Percentiles rank a stretch among this genome's conserved stretches.
Evolutionary conservation across 441 rosid genomes (phyloP).

Genomic region (Melianthus villosus): DNA sequence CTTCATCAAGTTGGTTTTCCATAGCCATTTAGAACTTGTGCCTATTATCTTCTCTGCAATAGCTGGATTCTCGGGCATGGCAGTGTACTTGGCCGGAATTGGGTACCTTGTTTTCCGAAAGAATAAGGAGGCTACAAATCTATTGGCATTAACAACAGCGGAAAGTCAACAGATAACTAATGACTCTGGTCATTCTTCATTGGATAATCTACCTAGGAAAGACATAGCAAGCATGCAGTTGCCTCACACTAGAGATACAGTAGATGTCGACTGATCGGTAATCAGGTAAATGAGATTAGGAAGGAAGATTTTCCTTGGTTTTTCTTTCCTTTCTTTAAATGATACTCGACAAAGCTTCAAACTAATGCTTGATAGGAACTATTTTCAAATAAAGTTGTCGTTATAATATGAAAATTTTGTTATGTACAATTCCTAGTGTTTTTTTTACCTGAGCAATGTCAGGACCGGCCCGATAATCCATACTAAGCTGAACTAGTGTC

Average conservation of each 20-base stretch:
- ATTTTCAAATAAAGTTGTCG: too few relatives aligned
- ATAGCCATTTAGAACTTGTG: constrained; percentile 31
- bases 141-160: constrained; percentile 27
- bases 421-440: too few relatives aligned
- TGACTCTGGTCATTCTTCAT: constrained; percentile 10
- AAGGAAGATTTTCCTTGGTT: too few relatives aligned
- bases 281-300: constrained; percentile 1
- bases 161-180: too few relatives aligned
- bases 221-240: constrained; percentile 57
- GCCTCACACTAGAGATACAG: constrained; percentile 27
- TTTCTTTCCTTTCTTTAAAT: too few relatives aligned
- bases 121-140: constrained; percentile 27
- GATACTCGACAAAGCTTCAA: too few relatives aligned
- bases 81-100: constrained; percentile 48
- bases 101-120: constrained; percentile 55
- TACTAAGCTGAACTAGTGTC: too few relatives aligned
- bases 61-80: constrained; percentile 49
- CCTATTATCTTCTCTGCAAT: constrained; percentile 41
- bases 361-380: too few relatives aligned
- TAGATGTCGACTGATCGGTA: too few relatives aligned
- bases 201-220: constrained; percentile 55
- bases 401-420: too few relatives aligned
- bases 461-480: too few relatives aligned
- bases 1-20: constrained; percentile 46
- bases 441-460: too few relatives aligned